Evolutionary conservation across 2,329 filamentous ascomycete genomes (phyloP).

Genomic region (Endoconidiophora polonica): DNA sequence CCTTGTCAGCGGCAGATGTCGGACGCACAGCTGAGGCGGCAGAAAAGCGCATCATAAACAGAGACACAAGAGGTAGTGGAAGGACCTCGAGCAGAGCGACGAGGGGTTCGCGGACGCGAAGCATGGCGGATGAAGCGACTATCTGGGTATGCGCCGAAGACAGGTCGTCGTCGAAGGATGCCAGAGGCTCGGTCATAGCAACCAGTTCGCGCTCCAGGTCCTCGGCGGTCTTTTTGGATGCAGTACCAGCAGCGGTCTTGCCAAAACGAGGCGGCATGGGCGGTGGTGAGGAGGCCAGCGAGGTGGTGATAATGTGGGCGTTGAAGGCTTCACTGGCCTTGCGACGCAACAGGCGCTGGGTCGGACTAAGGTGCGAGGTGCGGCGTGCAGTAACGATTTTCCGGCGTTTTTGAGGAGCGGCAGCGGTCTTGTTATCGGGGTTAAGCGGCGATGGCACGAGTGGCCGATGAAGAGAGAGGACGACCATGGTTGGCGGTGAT

Average conservation of each 20-base stretch:
- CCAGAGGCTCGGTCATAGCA: conserved; percentile 1
- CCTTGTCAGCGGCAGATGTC: neutral
- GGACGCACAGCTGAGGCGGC: neutral
- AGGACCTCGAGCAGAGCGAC: conserved; percentile 3
- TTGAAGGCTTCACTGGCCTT: conserved; percentile 12
- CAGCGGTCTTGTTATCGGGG: conserved; percentile 4
- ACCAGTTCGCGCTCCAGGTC: neutral
- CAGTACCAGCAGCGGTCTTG: neutral
- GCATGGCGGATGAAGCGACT: neutral
- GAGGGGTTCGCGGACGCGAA: neutral
- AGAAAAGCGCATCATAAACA: conserved; percentile 5
- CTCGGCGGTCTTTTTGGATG: neutral
- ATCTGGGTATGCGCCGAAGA: neutral
- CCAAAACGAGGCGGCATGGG: conserved; percentile 5
- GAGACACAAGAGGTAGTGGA: conserved; percentile 7
- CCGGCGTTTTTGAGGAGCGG: conserved; percentile 6
- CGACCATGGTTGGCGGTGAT: neutral
- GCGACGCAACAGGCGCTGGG: conserved; percentile 11
- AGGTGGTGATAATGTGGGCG: conserved; percentile 12
- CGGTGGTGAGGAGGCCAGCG: conserved; percentile 5
- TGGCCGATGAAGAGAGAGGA: conserved; percentile 9
- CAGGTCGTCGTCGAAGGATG: conserved; percentile 4
- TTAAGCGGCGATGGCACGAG: conserved; percentile 12
- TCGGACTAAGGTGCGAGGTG: conserved; percentile 10
- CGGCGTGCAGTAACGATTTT: conserved; percentile 10